Conservation (phyloP, 2,329 filamentous ascomycete genomes). For the Epichloe aotearoae region DNA sequence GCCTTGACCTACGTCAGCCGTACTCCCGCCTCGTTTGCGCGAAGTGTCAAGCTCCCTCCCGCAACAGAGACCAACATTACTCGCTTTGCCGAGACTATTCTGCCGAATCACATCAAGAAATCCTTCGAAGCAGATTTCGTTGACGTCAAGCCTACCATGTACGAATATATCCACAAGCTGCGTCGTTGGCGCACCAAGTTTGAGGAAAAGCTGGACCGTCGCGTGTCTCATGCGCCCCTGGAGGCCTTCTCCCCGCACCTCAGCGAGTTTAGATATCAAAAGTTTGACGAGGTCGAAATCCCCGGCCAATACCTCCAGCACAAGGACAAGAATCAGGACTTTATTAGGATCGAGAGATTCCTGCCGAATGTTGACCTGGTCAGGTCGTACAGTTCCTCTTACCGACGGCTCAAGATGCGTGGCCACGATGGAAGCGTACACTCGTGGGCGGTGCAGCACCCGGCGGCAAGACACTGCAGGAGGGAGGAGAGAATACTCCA, state of each 20-base stretch:
- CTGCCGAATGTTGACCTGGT: conserved; percentile 89
- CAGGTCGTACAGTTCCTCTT: conserved; percentile 78
- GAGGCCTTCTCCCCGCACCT: conserved; percentile 87
- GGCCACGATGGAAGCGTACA: conserved; percentile 97
- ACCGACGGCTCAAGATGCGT: conserved; percentile 86
- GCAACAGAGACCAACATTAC: conserved; percentile 95
- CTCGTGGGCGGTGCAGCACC: conserved; percentile 91
- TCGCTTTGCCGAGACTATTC: conserved; percentile 88
- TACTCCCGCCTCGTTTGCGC: conserved; percentile 73
- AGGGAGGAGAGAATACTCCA: conserved; percentile 92
- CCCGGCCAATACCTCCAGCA: conserved; percentile 94
- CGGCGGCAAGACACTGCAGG: conserved; percentile 79
- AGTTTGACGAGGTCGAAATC: conserved; percentile 96
- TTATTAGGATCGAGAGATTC: conserved; percentile 94
- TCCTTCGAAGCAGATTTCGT: conserved; percentile 98
- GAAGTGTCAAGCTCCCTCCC: conserved; percentile 77
- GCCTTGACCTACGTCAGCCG: conserved; percentile 84
- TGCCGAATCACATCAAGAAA: conserved; percentile 87
- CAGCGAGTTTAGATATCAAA: conserved; percentile 93
- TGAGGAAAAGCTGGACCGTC: conserved; percentile 88
- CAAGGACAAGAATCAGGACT: conserved; percentile 98
- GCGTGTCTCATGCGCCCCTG: conserved; percentile 58
- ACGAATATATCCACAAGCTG: conserved; percentile 94
- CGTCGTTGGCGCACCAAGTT: conserved; percentile 95
- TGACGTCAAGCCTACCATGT: conserved; percentile 87